A percentile compares a stretch with the other conserved stretches of the same genome.
These are phyloP conservation scores for Helicostylum pulchrum DNA, from an alignment of 192 early-diverging fungal genomes.

Conservation along the genomic window DNA sequence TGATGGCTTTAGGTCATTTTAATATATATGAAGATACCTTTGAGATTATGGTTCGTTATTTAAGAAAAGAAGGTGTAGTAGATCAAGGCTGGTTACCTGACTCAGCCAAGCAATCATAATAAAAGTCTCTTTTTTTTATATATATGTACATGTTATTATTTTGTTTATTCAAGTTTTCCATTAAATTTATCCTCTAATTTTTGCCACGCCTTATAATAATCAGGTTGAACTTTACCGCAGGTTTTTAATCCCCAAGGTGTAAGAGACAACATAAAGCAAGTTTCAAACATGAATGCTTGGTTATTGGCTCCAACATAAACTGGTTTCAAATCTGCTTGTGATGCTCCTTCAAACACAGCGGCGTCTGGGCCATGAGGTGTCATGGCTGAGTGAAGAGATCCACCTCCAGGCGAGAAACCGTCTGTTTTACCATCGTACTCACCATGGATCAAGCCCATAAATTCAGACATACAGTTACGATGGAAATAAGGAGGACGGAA, in stretches of 20 bases:
- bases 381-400: constrained; percentile 80
- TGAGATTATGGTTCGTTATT: constrained; percentile 62
- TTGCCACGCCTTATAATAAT: constrained; percentile 88
- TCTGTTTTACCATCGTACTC: constrained; percentile 91
- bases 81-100: constrained; percentile 59
- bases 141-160: not conserved
- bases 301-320: constrained; percentile 78
- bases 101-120: not conserved
- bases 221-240: constrained; percentile 69
- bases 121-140: not conserved
- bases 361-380: constrained; percentile 92
- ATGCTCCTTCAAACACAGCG: constrained; percentile 69
- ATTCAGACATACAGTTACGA: constrained; percentile 97
- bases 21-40: constrained; percentile 68
- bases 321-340: constrained; percentile 68
- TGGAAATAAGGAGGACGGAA: constrained; percentile 96
- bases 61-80: constrained; percentile 57
- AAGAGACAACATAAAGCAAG: constrained; percentile 72
- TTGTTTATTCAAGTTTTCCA: not conserved
- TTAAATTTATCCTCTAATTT: constrained; percentile 20
- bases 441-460: constrained; percentile 94
- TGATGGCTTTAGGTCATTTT: constrained; percentile 66
- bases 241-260: constrained; percentile 78
- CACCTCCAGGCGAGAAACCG: constrained; percentile 92
- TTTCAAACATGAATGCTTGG: constrained; percentile 96